Conservation (phyloP, 2,329 filamentous ascomycete species). For the Diaporthe ampelina region DNA sequence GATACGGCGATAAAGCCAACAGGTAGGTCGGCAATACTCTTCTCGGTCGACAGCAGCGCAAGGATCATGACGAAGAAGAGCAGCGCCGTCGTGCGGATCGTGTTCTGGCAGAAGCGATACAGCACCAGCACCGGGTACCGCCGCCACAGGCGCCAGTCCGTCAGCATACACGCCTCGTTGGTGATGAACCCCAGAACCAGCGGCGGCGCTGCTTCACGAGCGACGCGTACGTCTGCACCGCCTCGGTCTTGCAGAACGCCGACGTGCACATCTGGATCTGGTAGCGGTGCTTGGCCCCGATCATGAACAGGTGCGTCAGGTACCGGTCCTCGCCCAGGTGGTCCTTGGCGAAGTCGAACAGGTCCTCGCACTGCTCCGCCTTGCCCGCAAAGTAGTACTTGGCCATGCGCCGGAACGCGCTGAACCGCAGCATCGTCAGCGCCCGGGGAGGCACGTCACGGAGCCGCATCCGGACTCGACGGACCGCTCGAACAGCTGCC, state of each 20-base stretch:
- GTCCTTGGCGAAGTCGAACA: constrained; percentile 97
- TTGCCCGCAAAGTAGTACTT: constrained; percentile 99
- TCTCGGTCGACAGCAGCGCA: constrained; percentile 86
- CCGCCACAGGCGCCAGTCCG: constrained; percentile 91
- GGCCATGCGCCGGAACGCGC: constrained; percentile 95
- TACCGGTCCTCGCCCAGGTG: constrained; percentile 96
- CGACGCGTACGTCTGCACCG: constrained; percentile 87
- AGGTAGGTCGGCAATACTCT: constrained; percentile 82
- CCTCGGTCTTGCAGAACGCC: constrained; percentile 98
- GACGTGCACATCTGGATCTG: constrained; percentile 99
- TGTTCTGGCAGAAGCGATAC: constrained; percentile 95
- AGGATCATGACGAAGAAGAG: constrained; percentile 95
- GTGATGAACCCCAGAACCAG: constrained; percentile 99
- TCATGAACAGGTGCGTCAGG: constrained; percentile 99
- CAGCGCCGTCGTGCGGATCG: constrained; percentile 92
- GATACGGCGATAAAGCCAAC: constrained; percentile 95
- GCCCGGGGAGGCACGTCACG: constrained; percentile 94
- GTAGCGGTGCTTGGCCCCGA: constrained; percentile 90
- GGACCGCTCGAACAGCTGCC: constrained; percentile 94
- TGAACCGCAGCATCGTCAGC: constrained; percentile 95
- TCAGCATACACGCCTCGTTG: constrained; percentile 98
- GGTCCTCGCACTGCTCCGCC: constrained; percentile 92
- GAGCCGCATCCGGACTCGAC: constrained; percentile 95
- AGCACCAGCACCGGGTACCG: constrained; percentile 89
- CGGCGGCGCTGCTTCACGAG: constrained; percentile 93